Evolutionary conservation across 352 stramenopile species (phyloP).

Genomic region (Phytophthora kernoviae): DNA sequence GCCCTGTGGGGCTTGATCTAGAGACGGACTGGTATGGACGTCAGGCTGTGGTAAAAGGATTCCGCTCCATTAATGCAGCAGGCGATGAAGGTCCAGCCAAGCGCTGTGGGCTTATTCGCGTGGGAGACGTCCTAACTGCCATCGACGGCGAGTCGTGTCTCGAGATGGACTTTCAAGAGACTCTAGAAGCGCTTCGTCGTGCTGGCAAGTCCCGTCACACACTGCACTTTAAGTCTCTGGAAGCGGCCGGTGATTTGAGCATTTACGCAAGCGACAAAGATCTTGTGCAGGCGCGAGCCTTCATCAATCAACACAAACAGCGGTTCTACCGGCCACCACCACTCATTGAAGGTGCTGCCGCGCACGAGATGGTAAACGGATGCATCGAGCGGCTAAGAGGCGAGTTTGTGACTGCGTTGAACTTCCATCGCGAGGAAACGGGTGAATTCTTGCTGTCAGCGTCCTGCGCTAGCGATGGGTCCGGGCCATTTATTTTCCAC

Average conservation of each 20-base stretch:
- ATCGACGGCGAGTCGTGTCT: constrained; percentile 77
- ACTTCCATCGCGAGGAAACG: constrained; percentile 84
- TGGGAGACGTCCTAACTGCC: constrained; percentile 74
- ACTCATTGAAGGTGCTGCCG: constrained; percentile 7
- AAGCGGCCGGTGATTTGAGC: constrained; percentile 66
- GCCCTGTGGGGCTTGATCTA: constrained; percentile 67
- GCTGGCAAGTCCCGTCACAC: constrained; percentile 51
- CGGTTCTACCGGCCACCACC: constrained; percentile 60
- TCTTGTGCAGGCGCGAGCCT: constrained; percentile 67
- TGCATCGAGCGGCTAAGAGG: constrained; percentile 75
- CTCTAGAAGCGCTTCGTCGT: constrained; percentile 46
- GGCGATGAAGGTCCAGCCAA: constrained; percentile 58
- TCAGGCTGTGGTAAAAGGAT: constrained; percentile 76
- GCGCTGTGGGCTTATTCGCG: constrained; percentile 62
- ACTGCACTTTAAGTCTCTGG: constrained; percentile 80
- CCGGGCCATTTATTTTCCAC: constrained; percentile 82
- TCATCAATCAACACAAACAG: constrained; percentile 83
- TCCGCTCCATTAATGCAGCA: constrained; percentile 49
- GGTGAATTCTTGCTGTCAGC: constrained; percentile 77
- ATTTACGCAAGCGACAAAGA: constrained; percentile 67
- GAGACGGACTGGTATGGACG: constrained; percentile 80
- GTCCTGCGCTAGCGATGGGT: constrained; percentile 72
- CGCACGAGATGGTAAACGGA: constrained; percentile 56
- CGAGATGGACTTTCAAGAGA: constrained; percentile 69
- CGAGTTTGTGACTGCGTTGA: constrained; percentile 83